These are phyloP conservation scores for Curvularia sp. DNA, from an alignment of 2,329 filamentous ascomycete genomes.

Conservation along the genomic window DNA sequence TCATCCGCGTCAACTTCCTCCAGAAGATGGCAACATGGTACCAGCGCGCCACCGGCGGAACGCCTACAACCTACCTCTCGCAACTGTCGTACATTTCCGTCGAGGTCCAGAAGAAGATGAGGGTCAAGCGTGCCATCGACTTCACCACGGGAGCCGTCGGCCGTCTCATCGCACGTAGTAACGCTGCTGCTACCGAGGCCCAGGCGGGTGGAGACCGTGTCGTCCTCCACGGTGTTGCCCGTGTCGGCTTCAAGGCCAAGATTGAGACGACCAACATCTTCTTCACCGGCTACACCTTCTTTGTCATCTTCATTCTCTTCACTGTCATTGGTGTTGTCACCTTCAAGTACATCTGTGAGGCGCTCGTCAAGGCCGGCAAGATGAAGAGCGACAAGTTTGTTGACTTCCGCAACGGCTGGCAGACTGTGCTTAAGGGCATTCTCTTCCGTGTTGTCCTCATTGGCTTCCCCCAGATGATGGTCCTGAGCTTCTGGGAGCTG, in stretches of 20 bases:
- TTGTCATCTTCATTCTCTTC: constrained; percentile 80
- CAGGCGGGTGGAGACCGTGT: constrained; percentile 46
- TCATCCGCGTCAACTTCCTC: constrained; percentile 86
- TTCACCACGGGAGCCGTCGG: constrained; percentile 27
- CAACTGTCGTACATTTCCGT: constrained; percentile 78
- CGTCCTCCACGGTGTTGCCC: constrained; percentile 80
- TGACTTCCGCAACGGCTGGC: constrained; percentile 95
- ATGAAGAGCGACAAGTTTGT: constrained; percentile 87
- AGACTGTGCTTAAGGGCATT: constrained; percentile 89
- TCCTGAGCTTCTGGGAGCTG: constrained; percentile 93
- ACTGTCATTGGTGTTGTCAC: constrained; percentile 74
- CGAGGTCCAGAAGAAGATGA: constrained; percentile 80
- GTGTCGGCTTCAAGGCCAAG: constrained; percentile 82
- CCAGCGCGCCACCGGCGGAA: constrained; percentile 89
- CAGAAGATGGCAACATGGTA: constrained; percentile 94
- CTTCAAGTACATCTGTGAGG: constrained; percentile 83
- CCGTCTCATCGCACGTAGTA: constrained; percentile 53
- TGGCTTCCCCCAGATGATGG: constrained; percentile 88
- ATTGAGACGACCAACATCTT: constrained; percentile 95
- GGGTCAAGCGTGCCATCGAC: constrained; percentile 49
- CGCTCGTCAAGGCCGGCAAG: constrained; percentile 74
- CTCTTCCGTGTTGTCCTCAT: constrained; percentile 89
- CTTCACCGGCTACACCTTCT: constrained; percentile 88
- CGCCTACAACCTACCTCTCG: constrained; percentile 78
- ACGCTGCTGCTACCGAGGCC: constrained; percentile 54